Conservation (phyloP, 129 eudicot genomes). For the Tanacetum coccineum region DNA sequence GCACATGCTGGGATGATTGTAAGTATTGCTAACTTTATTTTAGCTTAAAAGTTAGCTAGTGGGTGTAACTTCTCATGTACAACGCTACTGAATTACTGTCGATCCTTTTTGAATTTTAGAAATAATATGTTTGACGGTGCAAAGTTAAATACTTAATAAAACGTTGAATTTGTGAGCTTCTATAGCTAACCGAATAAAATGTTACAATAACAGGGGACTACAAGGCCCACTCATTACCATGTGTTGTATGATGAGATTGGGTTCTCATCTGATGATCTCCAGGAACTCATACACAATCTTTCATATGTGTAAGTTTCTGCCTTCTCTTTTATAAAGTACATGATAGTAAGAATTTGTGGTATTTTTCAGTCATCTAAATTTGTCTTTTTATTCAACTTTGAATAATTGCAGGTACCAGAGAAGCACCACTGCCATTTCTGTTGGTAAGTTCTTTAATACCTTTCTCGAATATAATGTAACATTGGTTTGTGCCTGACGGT, state of each 20-base stretch:
- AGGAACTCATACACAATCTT: conserved; percentile 71
- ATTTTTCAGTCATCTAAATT: neutral
- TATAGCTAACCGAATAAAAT: neutral
- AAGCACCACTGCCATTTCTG: conserved; percentile 85
- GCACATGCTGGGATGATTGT: too few relatives aligned
- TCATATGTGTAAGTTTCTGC: conserved; percentile 72
- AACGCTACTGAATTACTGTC: too few relatives aligned
- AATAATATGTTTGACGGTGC: too few relatives aligned
- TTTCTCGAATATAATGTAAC: neutral
- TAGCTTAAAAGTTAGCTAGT: too few relatives aligned
- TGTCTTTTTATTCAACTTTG: neutral
- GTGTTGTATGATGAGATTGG: conserved; percentile 76
- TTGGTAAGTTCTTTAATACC: conserved; percentile 37
- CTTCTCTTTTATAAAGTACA: neutral
- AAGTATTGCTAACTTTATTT: too few relatives aligned
- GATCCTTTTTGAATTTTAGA: too few relatives aligned
- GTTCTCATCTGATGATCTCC: conserved; percentile 68
- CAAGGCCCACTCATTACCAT: conserved; percentile 86
- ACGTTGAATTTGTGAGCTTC: too few relatives aligned
- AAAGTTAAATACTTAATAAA: too few relatives aligned
- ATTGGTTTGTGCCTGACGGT: neutral
- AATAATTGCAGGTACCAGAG: conserved; percentile 66
- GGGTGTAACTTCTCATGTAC: too few relatives aligned
- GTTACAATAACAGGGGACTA: conserved; percentile 54
- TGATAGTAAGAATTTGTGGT: neutral